phyloP scores from a whole-genome alignment of 2,329 filamentous ascomycete genomes.

The Epichloe sp. region DNA sequence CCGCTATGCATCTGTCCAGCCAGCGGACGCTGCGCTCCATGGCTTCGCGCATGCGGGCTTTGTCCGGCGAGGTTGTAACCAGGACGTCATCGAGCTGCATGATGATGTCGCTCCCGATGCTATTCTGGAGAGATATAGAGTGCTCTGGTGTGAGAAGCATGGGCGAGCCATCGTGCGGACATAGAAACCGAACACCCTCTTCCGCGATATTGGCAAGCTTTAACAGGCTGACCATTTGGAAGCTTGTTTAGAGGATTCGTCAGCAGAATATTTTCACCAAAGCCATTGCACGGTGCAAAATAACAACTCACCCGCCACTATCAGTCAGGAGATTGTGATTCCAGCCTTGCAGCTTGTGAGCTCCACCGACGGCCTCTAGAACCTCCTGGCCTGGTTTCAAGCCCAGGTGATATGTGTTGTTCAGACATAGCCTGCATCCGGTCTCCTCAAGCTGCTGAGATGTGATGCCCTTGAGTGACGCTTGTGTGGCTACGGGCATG shows the following conservation, averaged over 20 bases:
- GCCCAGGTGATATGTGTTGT: constrained; percentile 96
- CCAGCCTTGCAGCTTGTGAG: constrained; percentile 92
- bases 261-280: neutral
- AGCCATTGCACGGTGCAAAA: neutral
- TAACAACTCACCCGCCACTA: constrained; percentile 47
- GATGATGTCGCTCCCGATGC: constrained; percentile 95
- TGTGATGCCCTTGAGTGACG: constrained; percentile 86
- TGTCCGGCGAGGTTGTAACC: constrained; percentile 86
- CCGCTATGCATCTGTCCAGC: constrained; percentile 88
- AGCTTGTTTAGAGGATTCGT: constrained; percentile 40
- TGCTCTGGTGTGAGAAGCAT: constrained; percentile 98
- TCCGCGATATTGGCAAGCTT: constrained; percentile 91
- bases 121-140: constrained; percentile 91
- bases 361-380: constrained; percentile 76
- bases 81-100: constrained; percentile 99
- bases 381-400: constrained; percentile 88
- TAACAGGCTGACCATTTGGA: constrained; percentile 96
- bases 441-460: constrained; percentile 85
- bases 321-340: constrained; percentile 86
- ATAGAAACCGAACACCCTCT: constrained; percentile 90
- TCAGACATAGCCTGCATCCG: constrained; percentile 79
- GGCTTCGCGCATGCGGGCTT: constrained; percentile 76
- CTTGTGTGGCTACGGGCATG: constrained; percentile 97
- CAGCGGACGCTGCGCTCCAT: constrained; percentile 92
- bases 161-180: constrained; percentile 83